phyloP scores from a whole-genome alignment of 495 filamentous ascomycete species.

The Beverwykella pulmonaria region DNA sequence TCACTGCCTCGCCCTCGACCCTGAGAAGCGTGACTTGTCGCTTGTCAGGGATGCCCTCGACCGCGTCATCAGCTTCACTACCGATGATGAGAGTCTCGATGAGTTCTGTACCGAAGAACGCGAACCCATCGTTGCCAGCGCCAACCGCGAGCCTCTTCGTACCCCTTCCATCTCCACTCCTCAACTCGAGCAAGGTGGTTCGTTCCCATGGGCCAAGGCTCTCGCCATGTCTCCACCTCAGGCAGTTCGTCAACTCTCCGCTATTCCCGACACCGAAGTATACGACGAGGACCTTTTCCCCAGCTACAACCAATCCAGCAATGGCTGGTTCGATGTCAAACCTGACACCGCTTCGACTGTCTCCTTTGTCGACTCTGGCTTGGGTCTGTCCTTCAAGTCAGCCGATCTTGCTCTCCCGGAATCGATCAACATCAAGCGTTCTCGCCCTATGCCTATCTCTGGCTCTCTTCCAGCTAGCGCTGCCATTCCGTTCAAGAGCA shows the following conservation, averaged over 20 bases:
- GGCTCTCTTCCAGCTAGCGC: slow-evolving; percentile 77
- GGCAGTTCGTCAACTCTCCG: slow-evolving; percentile 79
- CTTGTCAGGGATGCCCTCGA: slow-evolving; percentile 74
- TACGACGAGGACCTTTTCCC: slow-evolving; percentile 91
- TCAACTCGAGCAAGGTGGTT: slow-evolving; percentile 70
- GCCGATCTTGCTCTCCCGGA: slow-evolving; percentile 53
- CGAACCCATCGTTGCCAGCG: slow-evolving; percentile 70
- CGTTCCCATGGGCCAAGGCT: slow-evolving; percentile 96
- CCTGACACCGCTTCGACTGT: slow-evolving; percentile 76
- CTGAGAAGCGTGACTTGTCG: slow-evolving; percentile 79
- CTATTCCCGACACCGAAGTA: slow-evolving; percentile 75
- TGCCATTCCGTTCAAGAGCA: slow-evolving; percentile 60
- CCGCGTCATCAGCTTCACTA: slow-evolving; percentile 87
- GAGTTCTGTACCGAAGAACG: slow-evolving; percentile 89
- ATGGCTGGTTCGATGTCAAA: slow-evolving; percentile 52
- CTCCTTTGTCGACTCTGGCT: slow-evolving; percentile 73
- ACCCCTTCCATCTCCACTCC: slow-evolving; percentile 94
- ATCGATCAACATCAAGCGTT: slow-evolving; percentile 42
- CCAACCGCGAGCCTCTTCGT: slow-evolving; percentile 92
- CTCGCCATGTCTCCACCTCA: slow-evolving; percentile 76
- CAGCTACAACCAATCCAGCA: slow-evolving; percentile 63
- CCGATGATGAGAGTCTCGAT: slow-evolving; percentile 85
- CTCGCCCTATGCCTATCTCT: slow-evolving; percentile 62
- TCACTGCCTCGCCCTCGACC: slow-evolving; percentile 86
- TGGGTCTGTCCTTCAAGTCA: slow-evolving; percentile 71